A percentile compares a stretch with the other conserved stretches of the same genome.
These are phyloP conservation scores for Glaciozyma antarctica DNA, from an alignment of 768 basidiomycete genomes.

Conservation along the genomic window DNA sequence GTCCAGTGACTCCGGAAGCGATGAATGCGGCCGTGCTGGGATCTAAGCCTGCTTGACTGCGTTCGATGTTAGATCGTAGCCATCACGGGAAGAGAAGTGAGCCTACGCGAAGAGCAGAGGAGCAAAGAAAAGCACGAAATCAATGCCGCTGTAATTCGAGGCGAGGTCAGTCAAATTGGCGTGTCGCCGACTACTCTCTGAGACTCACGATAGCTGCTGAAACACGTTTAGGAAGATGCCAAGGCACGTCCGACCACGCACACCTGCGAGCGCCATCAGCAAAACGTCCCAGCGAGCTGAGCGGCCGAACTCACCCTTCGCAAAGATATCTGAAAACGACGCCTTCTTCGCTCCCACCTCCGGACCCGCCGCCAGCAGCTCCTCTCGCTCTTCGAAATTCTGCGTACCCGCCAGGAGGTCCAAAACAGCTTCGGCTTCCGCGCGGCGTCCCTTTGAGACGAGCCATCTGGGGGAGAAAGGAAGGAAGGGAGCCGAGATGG, in stretches of 20 bases:
- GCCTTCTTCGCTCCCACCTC: not conserved
- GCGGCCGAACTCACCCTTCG: not conserved
- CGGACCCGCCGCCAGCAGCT: slow-evolving; percentile 4
- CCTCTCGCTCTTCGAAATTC: slow-evolving; percentile 36
- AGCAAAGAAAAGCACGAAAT: slow-evolving; percentile 36
- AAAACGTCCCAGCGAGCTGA: too few species aligned
- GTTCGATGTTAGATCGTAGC: too few species aligned
- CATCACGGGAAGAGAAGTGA: too few species aligned
- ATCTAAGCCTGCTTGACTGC: slow-evolving; percentile 41
- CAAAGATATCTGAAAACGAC: slow-evolving; percentile 35
- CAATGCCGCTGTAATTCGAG: not conserved
- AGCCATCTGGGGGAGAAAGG: slow-evolving; percentile 46
- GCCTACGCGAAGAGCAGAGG: slow-evolving; percentile 49
- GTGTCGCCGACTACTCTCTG: slow-evolving; percentile 39
- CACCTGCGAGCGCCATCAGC: slow-evolving; percentile 29
- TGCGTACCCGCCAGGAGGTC: slow-evolving; percentile 35
- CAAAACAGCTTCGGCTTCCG: slow-evolving; percentile 38
- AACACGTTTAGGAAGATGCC: slow-evolving; percentile 40
- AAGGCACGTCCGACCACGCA: slow-evolving; percentile 39
- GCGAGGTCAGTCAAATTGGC: slow-evolving; percentile 26
- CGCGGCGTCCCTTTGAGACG: slow-evolving; percentile 39
- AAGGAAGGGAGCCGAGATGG: slow-evolving; percentile 38
- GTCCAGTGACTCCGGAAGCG: slow-evolving; percentile 48
- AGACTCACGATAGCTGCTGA: slow-evolving; percentile 36
- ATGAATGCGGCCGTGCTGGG: slow-evolving; percentile 47